These are phyloP conservation scores for Didymellaceae sp. DNA, from an alignment of 2,329 filamentous ascomycete species.

Conservation along the genomic window DNA sequence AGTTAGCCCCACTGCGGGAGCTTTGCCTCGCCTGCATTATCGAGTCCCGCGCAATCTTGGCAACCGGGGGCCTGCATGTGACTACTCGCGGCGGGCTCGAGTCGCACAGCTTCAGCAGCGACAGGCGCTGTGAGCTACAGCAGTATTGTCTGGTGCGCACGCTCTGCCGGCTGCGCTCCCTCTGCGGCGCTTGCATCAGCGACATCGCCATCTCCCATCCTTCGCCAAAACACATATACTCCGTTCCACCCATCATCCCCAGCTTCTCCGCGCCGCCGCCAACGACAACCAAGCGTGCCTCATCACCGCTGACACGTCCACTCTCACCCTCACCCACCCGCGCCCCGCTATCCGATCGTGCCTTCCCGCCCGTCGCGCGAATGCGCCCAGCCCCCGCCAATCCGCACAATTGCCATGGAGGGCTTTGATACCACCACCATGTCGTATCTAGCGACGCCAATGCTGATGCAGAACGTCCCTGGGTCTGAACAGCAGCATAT, in stretches of 20 bases:
- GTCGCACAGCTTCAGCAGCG: slow-evolving; percentile 44
- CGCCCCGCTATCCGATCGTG: slow-evolving; percentile 8
- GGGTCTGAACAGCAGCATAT: slow-evolving; percentile 49
- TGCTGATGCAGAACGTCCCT: slow-evolving; percentile 62
- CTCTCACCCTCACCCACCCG: slow-evolving; percentile 20
- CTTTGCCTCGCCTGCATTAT: slow-evolving; percentile 15
- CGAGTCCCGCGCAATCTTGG: slow-evolving; percentile 28
- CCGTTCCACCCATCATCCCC: slow-evolving; percentile 10
- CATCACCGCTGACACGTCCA: slow-evolving; percentile 10
- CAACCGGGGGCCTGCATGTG: slow-evolving; percentile 40
- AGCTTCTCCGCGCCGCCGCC: slow-evolving; percentile 17
- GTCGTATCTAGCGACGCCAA: slow-evolving; percentile 65
- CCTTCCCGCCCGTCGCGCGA: slow-evolving; percentile 29
- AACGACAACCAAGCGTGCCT: slow-evolving; percentile 16
- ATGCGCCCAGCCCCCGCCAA: slow-evolving; percentile 34
- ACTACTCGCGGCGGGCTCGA: slow-evolving; percentile 30
- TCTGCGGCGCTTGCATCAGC: slow-evolving; percentile 20
- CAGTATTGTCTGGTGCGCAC: slow-evolving; percentile 34
- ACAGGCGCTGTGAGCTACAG: slow-evolving; percentile 21
- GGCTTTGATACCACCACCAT: slow-evolving; percentile 67
- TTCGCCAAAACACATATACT: slow-evolving; percentile 9
- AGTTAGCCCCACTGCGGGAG: slow-evolving; percentile 15
- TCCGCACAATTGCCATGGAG: slow-evolving; percentile 51
- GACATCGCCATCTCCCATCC: slow-evolving; percentile 16
- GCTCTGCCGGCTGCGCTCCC: slow-evolving; percentile 16